phyloP scores from a whole-genome alignment of 768 basidiomycete species.

The Ramaria rubella region DNA sequence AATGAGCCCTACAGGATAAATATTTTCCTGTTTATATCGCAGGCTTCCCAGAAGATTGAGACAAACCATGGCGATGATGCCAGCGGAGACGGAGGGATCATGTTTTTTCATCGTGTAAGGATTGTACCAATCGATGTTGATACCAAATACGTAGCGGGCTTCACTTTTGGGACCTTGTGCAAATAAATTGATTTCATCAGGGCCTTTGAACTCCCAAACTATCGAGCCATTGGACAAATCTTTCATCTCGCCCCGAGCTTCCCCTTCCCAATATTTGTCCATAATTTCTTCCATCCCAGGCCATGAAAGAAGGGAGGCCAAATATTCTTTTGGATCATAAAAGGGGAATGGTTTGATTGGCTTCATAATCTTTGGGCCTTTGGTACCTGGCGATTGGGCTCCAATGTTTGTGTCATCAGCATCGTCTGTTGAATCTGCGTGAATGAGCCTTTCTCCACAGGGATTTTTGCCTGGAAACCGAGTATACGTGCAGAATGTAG shows the following conservation, averaged over 20 bases:
- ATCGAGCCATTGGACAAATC: not conserved
- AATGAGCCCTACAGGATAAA: conserved; percentile 10
- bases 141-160: not conserved
- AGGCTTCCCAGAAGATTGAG: conserved; percentile 3
- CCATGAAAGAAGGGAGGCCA: not conserved
- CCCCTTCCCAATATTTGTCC: not conserved
- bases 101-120: not conserved
- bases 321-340: not conserved
- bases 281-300: not conserved
- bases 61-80: conserved; percentile 1
- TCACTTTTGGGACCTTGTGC: not conserved
- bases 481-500: too few species aligned
- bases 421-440: too few species aligned
- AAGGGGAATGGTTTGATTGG: not conserved
- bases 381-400: too few species aligned
- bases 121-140: conserved; percentile 10
- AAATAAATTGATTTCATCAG: not conserved
- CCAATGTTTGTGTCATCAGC: too few species aligned
- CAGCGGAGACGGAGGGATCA: not conserved
- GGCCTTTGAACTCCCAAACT: not conserved
- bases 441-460: too few species aligned
- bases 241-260: not conserved
- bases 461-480: too few species aligned
- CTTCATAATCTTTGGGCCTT: too few species aligned
- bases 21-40: conserved; percentile 1